phyloP scores from a whole-genome alignment of 2,329 filamentous ascomycete species.

The Colletotrichum sublineola region DNA sequence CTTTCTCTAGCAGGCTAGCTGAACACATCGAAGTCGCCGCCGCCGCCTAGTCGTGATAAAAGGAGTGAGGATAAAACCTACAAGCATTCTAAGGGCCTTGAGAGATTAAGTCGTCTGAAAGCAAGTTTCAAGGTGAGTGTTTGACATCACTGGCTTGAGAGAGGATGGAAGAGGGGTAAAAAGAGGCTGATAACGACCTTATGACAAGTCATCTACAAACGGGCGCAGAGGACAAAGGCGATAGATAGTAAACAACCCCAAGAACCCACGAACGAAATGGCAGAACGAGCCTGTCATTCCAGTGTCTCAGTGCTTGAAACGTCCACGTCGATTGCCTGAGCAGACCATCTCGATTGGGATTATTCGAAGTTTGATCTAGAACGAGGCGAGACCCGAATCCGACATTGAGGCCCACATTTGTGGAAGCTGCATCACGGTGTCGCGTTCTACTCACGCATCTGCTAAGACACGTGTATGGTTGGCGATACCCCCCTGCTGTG shows the following conservation, averaged over 20 bases:
- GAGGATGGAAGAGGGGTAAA: not conserved
- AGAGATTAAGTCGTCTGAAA: not conserved
- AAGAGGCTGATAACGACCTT: not conserved
- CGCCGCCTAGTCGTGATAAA: not conserved
- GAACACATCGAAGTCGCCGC: too few species aligned
- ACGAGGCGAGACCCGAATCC: conserved; percentile 8
- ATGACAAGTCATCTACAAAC: not conserved
- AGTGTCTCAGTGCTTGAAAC: not conserved
- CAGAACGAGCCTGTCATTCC: not conserved
- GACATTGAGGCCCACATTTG: not conserved
- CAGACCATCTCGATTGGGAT: not conserved
- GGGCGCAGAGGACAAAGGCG: not conserved
- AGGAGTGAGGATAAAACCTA: not conserved
- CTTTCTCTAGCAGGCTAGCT: not conserved
- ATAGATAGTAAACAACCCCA: not conserved
- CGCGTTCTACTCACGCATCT: not conserved
- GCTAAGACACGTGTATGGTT: not conserved
- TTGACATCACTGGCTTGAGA: not conserved
- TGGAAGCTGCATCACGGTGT: not conserved
- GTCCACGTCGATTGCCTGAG: not conserved
- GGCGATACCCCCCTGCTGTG: not conserved
- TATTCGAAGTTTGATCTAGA: not conserved
- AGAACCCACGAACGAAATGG: not conserved
- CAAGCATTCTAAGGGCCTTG: not conserved
- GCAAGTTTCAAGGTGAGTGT: too few species aligned